Conservation (phyloP, 2,329 filamentous ascomycete genomes). For the Colletotrichum paranaense region DNA sequence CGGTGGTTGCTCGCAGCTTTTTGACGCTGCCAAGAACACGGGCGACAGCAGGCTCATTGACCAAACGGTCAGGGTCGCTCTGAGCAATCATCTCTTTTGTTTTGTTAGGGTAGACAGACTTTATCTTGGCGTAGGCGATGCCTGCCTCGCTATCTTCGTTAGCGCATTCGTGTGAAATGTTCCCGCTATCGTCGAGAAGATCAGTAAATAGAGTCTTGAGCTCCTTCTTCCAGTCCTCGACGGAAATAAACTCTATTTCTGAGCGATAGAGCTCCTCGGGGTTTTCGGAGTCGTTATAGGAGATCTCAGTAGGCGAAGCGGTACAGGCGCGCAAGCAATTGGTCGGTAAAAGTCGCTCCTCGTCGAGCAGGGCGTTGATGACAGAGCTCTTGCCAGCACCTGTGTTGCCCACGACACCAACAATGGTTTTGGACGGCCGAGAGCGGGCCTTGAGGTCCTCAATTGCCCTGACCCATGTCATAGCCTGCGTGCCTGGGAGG, state of each 20-base stretch:
- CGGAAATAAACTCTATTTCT: constrained; percentile 68
- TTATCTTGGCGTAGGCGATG: constrained; percentile 55
- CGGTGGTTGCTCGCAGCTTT: constrained; percentile 36
- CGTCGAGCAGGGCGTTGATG: constrained; percentile 72
- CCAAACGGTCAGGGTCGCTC: constrained; percentile 37
- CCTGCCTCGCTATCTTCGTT: constrained; percentile 57
- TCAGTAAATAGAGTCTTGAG: constrained; percentile 61
- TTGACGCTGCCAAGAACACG: constrained; percentile 41
- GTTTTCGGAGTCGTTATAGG: constrained; percentile 62
- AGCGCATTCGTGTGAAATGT: constrained; percentile 47
- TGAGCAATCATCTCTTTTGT: constrained; percentile 42
- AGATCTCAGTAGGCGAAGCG: constrained; percentile 70
- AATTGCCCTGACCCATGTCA: constrained; percentile 23
- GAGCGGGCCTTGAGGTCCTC: constrained; percentile 40
- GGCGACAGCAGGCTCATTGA: constrained; percentile 38
- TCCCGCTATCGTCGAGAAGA: constrained; percentile 54
- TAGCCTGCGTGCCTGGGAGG: constrained; percentile 8
- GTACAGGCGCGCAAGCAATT: constrained; percentile 71
- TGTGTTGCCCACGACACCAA: constrained; percentile 72
- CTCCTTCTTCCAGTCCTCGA: constrained; percentile 64
- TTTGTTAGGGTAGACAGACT: constrained; percentile 55
- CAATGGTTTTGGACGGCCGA: constrained; percentile 49
- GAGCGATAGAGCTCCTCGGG: constrained; percentile 57
- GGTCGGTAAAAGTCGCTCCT: constrained; percentile 61
- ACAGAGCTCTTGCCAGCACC: constrained; percentile 72